These are phyloP conservation scores for Mucor irregularis DNA, from an alignment of 371 early-diverging fungal species.

Conservation along the genomic window DNA sequence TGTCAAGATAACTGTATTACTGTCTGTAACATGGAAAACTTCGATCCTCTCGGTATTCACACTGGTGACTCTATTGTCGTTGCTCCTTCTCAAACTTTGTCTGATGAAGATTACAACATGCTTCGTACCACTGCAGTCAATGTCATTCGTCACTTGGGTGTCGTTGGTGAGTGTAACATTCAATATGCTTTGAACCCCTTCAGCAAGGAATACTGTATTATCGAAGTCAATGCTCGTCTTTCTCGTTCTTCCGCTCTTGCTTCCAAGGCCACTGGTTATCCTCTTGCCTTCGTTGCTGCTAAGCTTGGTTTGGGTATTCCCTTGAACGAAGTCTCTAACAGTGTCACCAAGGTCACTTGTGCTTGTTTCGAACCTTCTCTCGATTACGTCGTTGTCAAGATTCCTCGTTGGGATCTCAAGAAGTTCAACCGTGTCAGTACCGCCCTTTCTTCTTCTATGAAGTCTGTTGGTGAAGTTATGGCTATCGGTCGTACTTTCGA, in stretches of 20 bases:
- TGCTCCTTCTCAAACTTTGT: conserved; percentile 92
- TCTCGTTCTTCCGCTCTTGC: conserved; percentile 91
- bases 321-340: conserved; percentile 83
- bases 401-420: conserved; percentile 94
- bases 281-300: conserved; percentile 95
- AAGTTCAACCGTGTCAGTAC: conserved; percentile 91
- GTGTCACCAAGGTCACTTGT: conserved; percentile 91
- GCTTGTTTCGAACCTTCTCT: conserved; percentile 95
- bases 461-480: conserved; percentile 97
- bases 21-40: conserved; percentile 98
- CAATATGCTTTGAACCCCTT: conserved; percentile 94
- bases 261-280: conserved; percentile 95
- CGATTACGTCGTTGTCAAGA: conserved; percentile 93
- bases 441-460: conserved; percentile 89
- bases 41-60: conserved; percentile 96
- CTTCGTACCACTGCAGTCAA: conserved; percentile 86
- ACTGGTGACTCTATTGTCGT: conserved; percentile 97
- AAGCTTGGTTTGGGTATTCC: conserved; percentile 91
- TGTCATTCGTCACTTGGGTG: conserved; percentile 85
- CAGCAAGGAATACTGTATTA: conserved; percentile 90
- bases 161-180: conserved; percentile 96
- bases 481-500: conserved; percentile 93
- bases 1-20: conserved; percentile 92
- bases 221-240: conserved; percentile 95
- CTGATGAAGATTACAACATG: conserved; percentile 96